Conservation (phyloP, 805 yeast genomes). For the Candida boidinii region DNA sequence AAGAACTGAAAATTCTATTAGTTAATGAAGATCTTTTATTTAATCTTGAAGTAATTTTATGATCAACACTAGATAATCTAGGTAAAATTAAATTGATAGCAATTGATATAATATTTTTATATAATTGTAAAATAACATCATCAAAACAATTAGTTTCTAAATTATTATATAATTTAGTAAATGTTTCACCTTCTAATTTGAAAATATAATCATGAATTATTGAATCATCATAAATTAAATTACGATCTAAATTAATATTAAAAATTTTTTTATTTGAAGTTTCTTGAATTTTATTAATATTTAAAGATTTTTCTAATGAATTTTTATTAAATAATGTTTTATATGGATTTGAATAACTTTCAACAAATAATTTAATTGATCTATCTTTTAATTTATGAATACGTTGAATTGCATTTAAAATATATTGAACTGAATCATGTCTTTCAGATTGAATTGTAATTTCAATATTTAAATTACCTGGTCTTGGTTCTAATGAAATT, state of each 20-base stretch:
- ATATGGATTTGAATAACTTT: conserved; percentile 60
- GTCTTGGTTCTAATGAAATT: conserved; percentile 17
- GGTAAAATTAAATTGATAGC: conserved; percentile 75
- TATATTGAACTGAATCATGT: conserved; percentile 69
- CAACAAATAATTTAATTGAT: conserved; percentile 61
- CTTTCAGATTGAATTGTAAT: conserved; percentile 74
- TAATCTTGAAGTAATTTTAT: not conserved
- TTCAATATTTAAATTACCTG: conserved; percentile 57
- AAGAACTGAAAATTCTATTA: not conserved
- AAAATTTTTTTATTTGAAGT: no score
- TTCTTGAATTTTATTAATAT: no score
- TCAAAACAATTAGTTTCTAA: conserved; percentile 23
- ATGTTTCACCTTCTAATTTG: conserved; percentile 14
- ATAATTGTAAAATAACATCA: conserved; percentile 39
- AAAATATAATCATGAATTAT: conserved; percentile 14
- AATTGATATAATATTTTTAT: conserved; percentile 63
- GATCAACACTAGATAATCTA: conserved; percentile 33
- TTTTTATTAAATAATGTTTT: conserved; percentile 31
- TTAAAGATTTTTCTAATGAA: conserved; percentile 13
- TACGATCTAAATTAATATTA: no score
- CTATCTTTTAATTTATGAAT: conserved; percentile 58
- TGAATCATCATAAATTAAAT: conserved; percentile 18
- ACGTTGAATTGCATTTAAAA: conserved; percentile 68
- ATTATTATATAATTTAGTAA: conserved; percentile 19
- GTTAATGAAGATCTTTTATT: conserved; percentile 1